Evolutionary conservation across 164 flowering plant species (phyloP).

Genomic region (Houttuynia cordata): DNA sequence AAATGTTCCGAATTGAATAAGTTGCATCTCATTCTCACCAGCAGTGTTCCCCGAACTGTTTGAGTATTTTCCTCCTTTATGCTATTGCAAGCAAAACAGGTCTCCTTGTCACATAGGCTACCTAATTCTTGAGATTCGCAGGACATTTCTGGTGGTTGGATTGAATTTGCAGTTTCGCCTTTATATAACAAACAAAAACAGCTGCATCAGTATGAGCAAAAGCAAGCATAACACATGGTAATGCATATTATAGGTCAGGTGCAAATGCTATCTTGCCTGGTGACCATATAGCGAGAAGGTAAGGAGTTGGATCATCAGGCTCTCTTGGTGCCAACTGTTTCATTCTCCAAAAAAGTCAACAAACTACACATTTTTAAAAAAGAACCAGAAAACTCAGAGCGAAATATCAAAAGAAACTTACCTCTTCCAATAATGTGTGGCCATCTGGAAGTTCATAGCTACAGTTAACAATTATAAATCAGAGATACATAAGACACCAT

Average conservation of each 20-base stretch:
- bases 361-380: not conserved
- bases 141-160: conserved; percentile 43
- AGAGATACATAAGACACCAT: not conserved
- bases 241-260: no score
- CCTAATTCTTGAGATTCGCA: conserved; percentile 39
- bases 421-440: conserved; percentile 77
- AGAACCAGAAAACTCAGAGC: not conserved
- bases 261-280: conserved; percentile 46
- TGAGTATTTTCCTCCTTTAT: conserved; percentile 51
- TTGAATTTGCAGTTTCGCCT: conserved; percentile 91
- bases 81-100: conserved; percentile 73
- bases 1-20: no score
- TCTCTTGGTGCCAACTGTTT: conserved; percentile 72
- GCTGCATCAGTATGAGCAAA: not conserved
- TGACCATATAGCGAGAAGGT: conserved; percentile 97
- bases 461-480: conserved; percentile 30
- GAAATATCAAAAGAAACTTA: conserved; percentile 20
- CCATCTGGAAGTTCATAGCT: conserved; percentile 96
- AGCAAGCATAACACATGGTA: no score
- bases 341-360: not conserved
- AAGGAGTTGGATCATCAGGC: conserved; percentile 71
- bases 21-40: conserved; percentile 31
- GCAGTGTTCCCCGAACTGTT: conserved; percentile 66
- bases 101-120: conserved; percentile 36
- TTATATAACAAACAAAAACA: not conserved